These are phyloP conservation scores for Globisporangium polare DNA, from an alignment of 352 stramenopile genomes.

Conservation along the genomic window DNA sequence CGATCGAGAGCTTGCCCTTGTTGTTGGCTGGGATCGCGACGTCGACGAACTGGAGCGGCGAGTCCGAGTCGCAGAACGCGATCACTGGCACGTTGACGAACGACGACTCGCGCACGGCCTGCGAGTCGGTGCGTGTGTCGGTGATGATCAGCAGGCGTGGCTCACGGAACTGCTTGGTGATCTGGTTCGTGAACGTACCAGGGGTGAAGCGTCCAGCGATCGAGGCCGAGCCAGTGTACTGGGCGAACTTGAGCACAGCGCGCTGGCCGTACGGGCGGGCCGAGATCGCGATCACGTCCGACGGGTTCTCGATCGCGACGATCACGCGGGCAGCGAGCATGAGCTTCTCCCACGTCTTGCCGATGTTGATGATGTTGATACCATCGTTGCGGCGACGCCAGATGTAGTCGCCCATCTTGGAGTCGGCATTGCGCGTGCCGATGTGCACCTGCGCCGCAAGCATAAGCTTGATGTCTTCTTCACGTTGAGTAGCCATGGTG, in stretches of 20 bases:
- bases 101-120: slow-evolving; percentile 96
- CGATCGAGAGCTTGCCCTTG: slow-evolving; percentile 99
- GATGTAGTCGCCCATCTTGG: slow-evolving; percentile 99
- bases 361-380: slow-evolving; percentile 99
- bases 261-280: slow-evolving; percentile 99
- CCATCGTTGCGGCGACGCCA: slow-evolving; percentile 98
- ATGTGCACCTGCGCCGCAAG: slow-evolving; percentile 99
- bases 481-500: slow-evolving; percentile 87
- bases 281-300: slow-evolving; percentile 99
- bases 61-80: slow-evolving; percentile 99
- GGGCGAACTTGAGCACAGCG: slow-evolving; percentile 99
- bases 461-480: slow-evolving; percentile 99
- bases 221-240: slow-evolving; percentile 98
- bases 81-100: slow-evolving; percentile 99
- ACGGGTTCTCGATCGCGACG: slow-evolving; percentile 99
- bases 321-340: slow-evolving; percentile 99
- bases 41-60: slow-evolving; percentile 98
- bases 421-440: slow-evolving; percentile 98
- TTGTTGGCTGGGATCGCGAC: slow-evolving; percentile 99
- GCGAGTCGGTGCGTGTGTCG: slow-evolving; percentile 97
- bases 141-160: slow-evolving; percentile 99
- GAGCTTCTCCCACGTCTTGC: slow-evolving; percentile 99
- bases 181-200: slow-evolving; percentile 99
- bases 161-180: slow-evolving; percentile 99
- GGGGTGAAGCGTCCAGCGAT: slow-evolving; percentile 99